Conservation (phyloP, 2,329 filamentous ascomycete species). For the Zalaria sp. region DNA sequence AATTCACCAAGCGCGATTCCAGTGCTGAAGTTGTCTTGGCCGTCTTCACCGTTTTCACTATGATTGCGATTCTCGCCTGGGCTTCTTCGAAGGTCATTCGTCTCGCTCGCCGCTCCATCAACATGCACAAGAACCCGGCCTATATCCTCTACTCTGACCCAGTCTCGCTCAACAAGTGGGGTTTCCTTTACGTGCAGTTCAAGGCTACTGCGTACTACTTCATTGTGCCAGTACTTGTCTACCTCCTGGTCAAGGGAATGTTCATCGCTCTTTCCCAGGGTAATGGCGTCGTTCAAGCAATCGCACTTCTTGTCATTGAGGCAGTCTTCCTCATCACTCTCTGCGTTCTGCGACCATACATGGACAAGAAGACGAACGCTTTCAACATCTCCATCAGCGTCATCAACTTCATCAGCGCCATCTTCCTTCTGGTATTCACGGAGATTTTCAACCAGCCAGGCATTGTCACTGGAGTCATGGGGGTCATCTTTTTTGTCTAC, state of each 20-base stretch:
- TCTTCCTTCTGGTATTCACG: constrained; percentile 83
- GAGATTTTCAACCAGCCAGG: constrained; percentile 71
- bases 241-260: constrained; percentile 76
- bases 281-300: constrained; percentile 57
- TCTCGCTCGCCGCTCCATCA: constrained; percentile 74
- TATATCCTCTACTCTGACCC: constrained; percentile 96
- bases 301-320: constrained; percentile 75
- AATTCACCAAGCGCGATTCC: constrained; percentile 77
- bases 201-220: constrained; percentile 93
- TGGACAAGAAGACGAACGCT: constrained; percentile 96
- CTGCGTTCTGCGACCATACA: constrained; percentile 78
- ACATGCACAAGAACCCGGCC: constrained; percentile 89
- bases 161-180: constrained; percentile 92
- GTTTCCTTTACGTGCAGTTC: constrained; percentile 94
- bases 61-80: constrained; percentile 67
- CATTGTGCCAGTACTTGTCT: constrained; percentile 64
- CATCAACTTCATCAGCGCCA: constrained; percentile 79
- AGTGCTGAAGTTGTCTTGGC: constrained; percentile 74
- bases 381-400: constrained; percentile 90
- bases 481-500: constrained; percentile 75
- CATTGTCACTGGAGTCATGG: constrained; percentile 75
- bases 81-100: constrained; percentile 80
- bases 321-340: constrained; percentile 61
- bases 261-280: constrained; percentile 73
- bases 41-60: constrained; percentile 74